Evolutionary conservation across 129 eudicot species (phyloP).

Genomic region (Tanacetum coccineum): DNA sequence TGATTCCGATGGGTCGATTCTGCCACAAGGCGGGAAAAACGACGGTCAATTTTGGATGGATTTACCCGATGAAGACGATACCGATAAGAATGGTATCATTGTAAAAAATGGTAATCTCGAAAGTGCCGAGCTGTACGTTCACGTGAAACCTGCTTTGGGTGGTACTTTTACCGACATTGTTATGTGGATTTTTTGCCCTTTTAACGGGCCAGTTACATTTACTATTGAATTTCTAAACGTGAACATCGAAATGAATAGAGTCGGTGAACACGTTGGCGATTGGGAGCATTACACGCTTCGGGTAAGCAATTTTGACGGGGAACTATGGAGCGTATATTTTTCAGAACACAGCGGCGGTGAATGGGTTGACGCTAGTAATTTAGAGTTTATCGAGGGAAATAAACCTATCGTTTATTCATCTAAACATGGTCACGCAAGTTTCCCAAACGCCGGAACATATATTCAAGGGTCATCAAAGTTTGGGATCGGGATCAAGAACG

Average conservation of each 20-base stretch:
- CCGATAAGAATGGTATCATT: background rate
- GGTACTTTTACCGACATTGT: conserved; percentile 86
- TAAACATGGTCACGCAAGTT: conserved; percentile 80
- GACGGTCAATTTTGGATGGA: conserved; percentile 85
- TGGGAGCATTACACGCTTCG: conserved; percentile 98
- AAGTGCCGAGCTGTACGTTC: conserved; percentile 76
- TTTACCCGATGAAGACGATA: conserved; percentile 48
- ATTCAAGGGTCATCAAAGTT: conserved; percentile 67
- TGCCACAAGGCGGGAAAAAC: conserved; percentile 74
- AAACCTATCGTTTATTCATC: conserved; percentile 78
- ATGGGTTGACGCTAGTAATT: conserved; percentile 63
- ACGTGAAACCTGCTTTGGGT: conserved; percentile 78
- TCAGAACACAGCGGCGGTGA: conserved; percentile 89
- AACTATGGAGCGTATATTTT: conserved; percentile 63
- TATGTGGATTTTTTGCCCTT: conserved; percentile 96
- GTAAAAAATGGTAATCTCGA: conserved; percentile 64
- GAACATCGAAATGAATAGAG: conserved; percentile 37
- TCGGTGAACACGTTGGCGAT: conserved; percentile 87
- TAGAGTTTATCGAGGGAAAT: conserved; percentile 76
- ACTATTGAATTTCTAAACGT: conserved; percentile 50
- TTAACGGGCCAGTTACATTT: conserved; percentile 79
- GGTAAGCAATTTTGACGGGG: conserved; percentile 79
- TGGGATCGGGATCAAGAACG: conserved; percentile 75
- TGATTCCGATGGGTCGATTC: conserved; percentile 52
- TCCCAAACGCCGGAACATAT: conserved; percentile 73